Base-by-base conservation (phyloP, 2,329 filamentous ascomycete species). In the Fusarium acutatum region DNA sequence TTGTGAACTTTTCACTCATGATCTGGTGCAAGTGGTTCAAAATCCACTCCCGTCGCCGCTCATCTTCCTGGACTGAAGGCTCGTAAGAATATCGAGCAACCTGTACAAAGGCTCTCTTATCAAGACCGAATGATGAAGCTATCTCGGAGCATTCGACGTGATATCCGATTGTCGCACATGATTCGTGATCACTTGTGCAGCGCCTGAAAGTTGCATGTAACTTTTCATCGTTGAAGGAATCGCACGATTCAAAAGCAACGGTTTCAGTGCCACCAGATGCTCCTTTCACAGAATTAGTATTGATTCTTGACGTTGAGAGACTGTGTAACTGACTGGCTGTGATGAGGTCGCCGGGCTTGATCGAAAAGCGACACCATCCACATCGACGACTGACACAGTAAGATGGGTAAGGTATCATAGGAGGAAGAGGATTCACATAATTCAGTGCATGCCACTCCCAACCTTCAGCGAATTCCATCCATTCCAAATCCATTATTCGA, bases 281-380 rank as follows among this genome's bases (percentile, higher is more conserved):
- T 32, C 67, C 67, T 69, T 22, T 20, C 18, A n/a, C 5, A 34
- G 11, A 34, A 15, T 37, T 10, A 62, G 37, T 28, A 34, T 41
- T 24, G 26, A 18, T 20, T 24, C 15, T 50, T 17, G 30, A n/a
- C 3, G 18, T 17, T 46, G 2, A 11, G 15, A 2, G 15, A n/a
- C 4, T 11, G 6, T 34, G 18, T 26, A 35, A 20, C 50, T 49
- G 44, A 64, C 71, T 57, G 4, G 67, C 67, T 30, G 60, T 71
- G 12, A 74, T 43, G 30, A 57, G 17, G 10, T 71, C 66, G 17
- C 46, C 67, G 3, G 44, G 15, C 24, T 58, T 46, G n/a, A 74
- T 71, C 18, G 54, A 11, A n/a, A 73, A 71, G 12, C 71, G 71
- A 28, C 71, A 73, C 56, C 71, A 63, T 61, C 71, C 60, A 43